A percentile compares a stretch with the other conserved stretches of the same genome.
phyloP scores from a whole-genome alignment of 1,284 basidiomycete species.

The Neonothopanus nambi region DNA sequence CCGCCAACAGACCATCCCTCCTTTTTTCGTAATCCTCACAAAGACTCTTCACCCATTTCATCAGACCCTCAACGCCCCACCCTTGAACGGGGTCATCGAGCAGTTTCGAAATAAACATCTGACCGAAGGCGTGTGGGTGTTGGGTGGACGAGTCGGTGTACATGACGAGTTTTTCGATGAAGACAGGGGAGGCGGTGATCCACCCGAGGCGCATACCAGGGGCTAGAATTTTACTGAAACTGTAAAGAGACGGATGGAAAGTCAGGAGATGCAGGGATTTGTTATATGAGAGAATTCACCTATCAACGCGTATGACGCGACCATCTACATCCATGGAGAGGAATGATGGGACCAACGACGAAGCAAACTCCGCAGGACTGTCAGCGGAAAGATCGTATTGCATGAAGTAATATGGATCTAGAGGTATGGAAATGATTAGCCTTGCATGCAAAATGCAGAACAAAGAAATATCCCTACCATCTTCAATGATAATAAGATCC shows the following conservation, averaged over 20 bases:
- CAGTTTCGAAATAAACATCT: constrained; percentile 1
- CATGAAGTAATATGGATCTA: constrained; percentile 60
- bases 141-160: constrained; percentile 17
- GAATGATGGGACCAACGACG: constrained; percentile 22
- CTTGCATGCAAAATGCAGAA: no score
- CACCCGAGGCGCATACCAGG: constrained; percentile 61
- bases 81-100: constrained; percentile 14
- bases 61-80: constrained; percentile 14
- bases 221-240: constrained; percentile 39
- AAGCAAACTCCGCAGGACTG: constrained; percentile 22
- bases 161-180: constrained; percentile 37
- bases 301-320: constrained; percentile 42
- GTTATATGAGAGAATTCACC: constrained; percentile 35
- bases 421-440: no score
- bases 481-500: constrained; percentile 51
- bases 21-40: constrained; percentile 11
- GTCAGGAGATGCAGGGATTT: constrained; percentile 10
- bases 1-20: constrained; percentile 13
- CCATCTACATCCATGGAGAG: constrained; percentile 56
- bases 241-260: neutral
- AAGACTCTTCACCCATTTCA: constrained; percentile 14
- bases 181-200: constrained; percentile 45
- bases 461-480: constrained; percentile 18
- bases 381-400: constrained; percentile 34
- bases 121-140: neutral